Evolutionary conservation across 2,329 filamentous ascomycete species (phyloP).

Genomic region (Cladophialophora chaetospira): DNA sequence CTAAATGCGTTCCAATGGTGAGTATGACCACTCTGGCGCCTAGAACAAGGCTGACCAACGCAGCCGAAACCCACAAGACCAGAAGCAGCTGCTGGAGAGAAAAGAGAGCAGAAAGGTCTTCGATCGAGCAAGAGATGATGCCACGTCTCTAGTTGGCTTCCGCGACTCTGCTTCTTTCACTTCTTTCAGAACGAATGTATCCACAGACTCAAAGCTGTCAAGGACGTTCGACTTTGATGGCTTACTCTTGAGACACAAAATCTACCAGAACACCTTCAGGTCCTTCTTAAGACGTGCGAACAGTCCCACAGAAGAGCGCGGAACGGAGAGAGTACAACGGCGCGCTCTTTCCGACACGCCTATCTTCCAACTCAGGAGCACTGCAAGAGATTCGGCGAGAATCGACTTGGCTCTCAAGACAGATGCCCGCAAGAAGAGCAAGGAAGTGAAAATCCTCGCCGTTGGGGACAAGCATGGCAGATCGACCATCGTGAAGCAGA

Average conservation of each 20-base stretch:
- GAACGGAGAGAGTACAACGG: background rate
- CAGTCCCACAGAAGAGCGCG: constrained; percentile 15
- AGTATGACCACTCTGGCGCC: background rate
- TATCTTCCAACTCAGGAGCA: constrained; percentile 10
- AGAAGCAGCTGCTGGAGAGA: constrained; percentile 23
- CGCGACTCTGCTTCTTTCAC: constrained; percentile 25
- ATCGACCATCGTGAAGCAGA: constrained; percentile 20
- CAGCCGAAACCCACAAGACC: constrained; percentile 27
- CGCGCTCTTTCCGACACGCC: constrained; percentile 13
- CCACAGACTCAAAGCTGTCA: constrained; percentile 21
- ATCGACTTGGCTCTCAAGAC: constrained; percentile 22
- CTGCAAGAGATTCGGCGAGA: constrained; percentile 16
- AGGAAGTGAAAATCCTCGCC: constrained; percentile 25
- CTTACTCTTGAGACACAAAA: constrained; percentile 25
- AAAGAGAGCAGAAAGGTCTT: constrained; percentile 25
- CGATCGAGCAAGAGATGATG: constrained; percentile 27
- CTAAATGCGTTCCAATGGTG: constrained; percentile 31
- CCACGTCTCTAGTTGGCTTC: constrained; percentile 31
- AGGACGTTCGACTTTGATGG: constrained; percentile 29
- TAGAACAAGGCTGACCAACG: background rate
- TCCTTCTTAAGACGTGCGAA: constrained; percentile 22
- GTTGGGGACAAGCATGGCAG: constrained; percentile 23
- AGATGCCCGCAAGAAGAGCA: constrained; percentile 21
- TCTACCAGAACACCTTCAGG: constrained; percentile 30
- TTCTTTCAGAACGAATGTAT: constrained; percentile 5